Conservation (phyloP, 164 flowering plant genomes). For the Piper betle region DNA sequence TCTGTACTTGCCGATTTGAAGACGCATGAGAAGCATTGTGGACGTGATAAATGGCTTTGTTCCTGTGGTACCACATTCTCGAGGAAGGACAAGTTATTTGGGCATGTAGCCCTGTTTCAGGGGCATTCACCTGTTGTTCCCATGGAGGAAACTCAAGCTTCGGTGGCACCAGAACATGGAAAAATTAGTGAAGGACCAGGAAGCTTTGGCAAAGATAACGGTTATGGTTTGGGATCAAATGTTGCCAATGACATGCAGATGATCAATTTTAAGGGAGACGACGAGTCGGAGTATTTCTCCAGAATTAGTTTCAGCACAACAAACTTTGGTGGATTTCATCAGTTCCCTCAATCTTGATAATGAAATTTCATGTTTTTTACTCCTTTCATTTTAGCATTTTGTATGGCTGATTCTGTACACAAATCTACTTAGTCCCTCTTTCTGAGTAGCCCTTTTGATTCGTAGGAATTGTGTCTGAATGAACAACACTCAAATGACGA, state of each 20-base stretch:
- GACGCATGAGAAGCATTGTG: too few relatives aligned
- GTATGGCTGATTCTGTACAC: neutral
- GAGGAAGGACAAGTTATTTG: slow-evolving; percentile 89
- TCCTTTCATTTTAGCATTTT: too few relatives aligned
- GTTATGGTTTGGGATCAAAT: slow-evolving; percentile 27
- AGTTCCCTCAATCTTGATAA: too few relatives aligned
- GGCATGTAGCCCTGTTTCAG: slow-evolving; percentile 81
- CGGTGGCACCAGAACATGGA: slow-evolving; percentile 25
- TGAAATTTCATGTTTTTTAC: too few relatives aligned
- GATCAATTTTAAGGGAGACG: slow-evolving; percentile 30
- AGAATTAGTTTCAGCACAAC: slow-evolving; percentile 47
- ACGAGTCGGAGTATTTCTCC: slow-evolving; percentile 46
- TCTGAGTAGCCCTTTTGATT: too few relatives aligned
- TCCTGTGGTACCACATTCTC: too few relatives aligned
- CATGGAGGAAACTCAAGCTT: slow-evolving; percentile 42
- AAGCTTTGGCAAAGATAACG: slow-evolving; percentile 16
- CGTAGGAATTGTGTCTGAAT: too few relatives aligned
- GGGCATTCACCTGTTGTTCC: slow-evolving; percentile 90
- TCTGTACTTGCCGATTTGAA: slow-evolving; percentile 88
- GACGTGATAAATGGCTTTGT: too few relatives aligned
- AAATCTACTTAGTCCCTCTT: too few relatives aligned
- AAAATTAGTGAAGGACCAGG: slow-evolving; percentile 26
- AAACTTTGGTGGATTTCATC: too few relatives aligned
- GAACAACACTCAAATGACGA: too few relatives aligned
- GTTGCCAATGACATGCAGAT: slow-evolving; percentile 12